Conservation (phyloP, 768 basidiomycete species). For the Russula sp. region DNA sequence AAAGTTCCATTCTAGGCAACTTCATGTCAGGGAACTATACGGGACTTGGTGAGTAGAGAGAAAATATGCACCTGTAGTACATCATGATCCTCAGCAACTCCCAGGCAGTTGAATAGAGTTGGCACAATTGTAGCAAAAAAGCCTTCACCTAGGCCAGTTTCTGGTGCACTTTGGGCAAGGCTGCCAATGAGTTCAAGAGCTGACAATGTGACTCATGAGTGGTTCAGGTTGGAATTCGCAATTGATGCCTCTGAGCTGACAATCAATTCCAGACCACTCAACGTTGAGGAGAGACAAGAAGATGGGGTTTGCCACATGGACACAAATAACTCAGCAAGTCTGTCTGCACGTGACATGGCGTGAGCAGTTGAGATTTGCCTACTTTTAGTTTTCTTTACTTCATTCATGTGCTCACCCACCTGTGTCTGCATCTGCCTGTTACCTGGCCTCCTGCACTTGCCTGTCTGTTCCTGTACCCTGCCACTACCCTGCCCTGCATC, state of each 20-base stretch:
- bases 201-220: slow-evolving; percentile 70
- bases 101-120: slow-evolving; percentile 61
- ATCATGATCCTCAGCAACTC: slow-evolving; percentile 76
- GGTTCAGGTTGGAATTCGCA: slow-evolving; percentile 44
- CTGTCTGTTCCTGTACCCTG: too few species aligned
- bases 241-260: slow-evolving; percentile 59
- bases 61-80: slow-evolving; percentile 54
- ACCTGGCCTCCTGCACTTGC: too few species aligned
- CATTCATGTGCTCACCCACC: too few species aligned
- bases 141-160: slow-evolving; percentile 65
- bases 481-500: too few species aligned
- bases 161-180: slow-evolving; percentile 59
- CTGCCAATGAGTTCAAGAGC: slow-evolving; percentile 77
- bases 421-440: too few species aligned
- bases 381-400: too few species aligned
- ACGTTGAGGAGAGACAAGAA: slow-evolving; percentile 32
- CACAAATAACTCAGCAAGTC: too few species aligned
- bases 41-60: neutral
- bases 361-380: too few species aligned
- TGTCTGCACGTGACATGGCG: too few species aligned
- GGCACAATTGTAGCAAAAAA: slow-evolving; percentile 74
- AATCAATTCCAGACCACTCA: slow-evolving; percentile 50
- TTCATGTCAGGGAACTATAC: too few species aligned
- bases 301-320: slow-evolving; percentile 62
- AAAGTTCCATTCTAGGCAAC: too few species aligned